Conservation (phyloP, 2,329 filamentous ascomycete species). For the Uncinocarpus reesii region DNA sequence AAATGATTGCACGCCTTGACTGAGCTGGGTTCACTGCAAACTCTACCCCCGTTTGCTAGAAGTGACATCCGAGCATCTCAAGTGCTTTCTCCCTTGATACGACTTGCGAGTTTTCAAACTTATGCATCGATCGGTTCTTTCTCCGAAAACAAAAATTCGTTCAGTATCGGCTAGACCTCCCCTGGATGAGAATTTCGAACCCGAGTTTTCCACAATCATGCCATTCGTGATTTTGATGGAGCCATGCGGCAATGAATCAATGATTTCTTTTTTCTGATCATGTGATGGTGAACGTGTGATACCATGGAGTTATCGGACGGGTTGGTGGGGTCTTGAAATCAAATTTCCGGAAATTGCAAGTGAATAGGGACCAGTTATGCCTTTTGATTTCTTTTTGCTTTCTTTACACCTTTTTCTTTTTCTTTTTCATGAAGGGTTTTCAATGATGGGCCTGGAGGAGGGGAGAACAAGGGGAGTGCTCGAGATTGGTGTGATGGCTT, state of each 20-base stretch:
- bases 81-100: slow-evolving; percentile 1
- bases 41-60: slow-evolving; percentile 28
- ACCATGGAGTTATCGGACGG: slow-evolving; percentile 13
- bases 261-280: slow-evolving; percentile 13
- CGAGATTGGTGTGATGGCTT: slow-evolving; percentile 3
- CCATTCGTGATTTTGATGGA: slow-evolving; percentile 13
- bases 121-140: slow-evolving; percentile 10
- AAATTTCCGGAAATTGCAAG: slow-evolving; percentile 13
- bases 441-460: background rate
- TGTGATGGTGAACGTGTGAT: slow-evolving; percentile 13
- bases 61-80: slow-evolving; percentile 14
- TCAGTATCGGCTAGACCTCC: slow-evolving; percentile 7
- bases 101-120: slow-evolving; percentile 10
- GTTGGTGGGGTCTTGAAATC: slow-evolving; percentile 12
- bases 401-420: background rate
- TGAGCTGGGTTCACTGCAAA: slow-evolving; percentile 46
- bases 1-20: slow-evolving; percentile 97
- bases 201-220: slow-evolving; percentile 4
- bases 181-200: slow-evolving; percentile 10
- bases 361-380: slow-evolving; percentile 11
- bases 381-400: background rate
- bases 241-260: slow-evolving; percentile 12
- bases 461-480: background rate
- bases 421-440: slow-evolving; percentile 5
- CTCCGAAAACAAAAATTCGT: background rate